Evolutionary conservation across 495 filamentous ascomycete species (phyloP).

Genomic region (Daldinia bambusicola): DNA sequence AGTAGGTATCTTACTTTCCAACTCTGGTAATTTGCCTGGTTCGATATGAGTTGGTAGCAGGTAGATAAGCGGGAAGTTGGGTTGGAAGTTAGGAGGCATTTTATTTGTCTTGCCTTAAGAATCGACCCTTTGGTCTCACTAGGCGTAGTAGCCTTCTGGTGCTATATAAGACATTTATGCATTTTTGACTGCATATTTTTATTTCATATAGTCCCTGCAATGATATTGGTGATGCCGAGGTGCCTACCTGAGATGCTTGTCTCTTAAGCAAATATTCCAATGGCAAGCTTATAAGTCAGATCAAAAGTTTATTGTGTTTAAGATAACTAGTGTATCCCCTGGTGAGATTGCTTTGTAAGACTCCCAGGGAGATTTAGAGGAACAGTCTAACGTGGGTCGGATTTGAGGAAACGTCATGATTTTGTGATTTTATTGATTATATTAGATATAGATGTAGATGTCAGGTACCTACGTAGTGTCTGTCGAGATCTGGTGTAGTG

Average conservation of each 20-base stretch:
- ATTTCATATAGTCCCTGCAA: not conserved
- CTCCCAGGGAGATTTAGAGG: not conserved
- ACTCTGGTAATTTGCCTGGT: conserved; percentile 65
- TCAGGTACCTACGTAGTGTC: no score
- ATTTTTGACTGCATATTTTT: conserved; percentile 1
- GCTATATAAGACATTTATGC: not conserved
- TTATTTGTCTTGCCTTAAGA: conserved; percentile 9
- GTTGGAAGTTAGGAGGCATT: conserved; percentile 62
- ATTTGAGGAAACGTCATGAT: conserved; percentile 2
- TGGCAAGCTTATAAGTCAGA: not conserved
- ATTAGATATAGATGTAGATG: no score
- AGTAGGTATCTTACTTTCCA: conserved; percentile 70
- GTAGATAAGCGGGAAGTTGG: conserved; percentile 72
- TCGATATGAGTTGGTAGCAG: conserved; percentile 77
- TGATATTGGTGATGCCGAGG: no score
- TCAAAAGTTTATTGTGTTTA: no score
- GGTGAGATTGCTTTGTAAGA: not conserved
- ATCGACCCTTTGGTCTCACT: no score
- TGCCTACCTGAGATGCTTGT: no score
- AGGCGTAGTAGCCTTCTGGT: not conserved
- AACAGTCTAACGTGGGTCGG: not conserved
- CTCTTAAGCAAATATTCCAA: no score
- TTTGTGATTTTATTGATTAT: not conserved
- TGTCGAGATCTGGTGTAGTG: no score
- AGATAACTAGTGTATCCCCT: not conserved